Percentiles rank a stretch among this genome's conserved stretches.
phyloP scores from a whole-genome alignment of 225 moss, liverwort and hornwort species.

The Bryum argenteum region DNA sequence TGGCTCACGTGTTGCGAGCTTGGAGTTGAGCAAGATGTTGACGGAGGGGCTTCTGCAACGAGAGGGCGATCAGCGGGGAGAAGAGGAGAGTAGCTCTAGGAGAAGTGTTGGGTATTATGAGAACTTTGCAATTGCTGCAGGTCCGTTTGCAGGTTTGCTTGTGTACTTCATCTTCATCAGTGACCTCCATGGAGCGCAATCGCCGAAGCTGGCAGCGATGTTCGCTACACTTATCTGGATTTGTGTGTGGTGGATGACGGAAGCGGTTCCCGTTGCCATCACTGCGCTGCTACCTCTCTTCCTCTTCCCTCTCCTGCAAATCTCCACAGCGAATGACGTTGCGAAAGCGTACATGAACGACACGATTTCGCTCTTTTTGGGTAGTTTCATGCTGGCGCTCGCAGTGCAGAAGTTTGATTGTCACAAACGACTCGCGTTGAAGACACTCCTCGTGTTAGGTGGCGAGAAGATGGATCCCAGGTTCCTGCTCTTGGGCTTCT shows the following conservation, averaged over 20 bases:
- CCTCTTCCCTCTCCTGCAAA: constrained; percentile 71
- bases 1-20: no score
- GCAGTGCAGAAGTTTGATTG: constrained; percentile 68
- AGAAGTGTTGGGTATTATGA: neutral
- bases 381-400: constrained; percentile 84
- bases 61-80: constrained; percentile 22
- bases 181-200: constrained; percentile 21
- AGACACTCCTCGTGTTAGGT: constrained; percentile 66
- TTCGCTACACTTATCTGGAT: constrained; percentile 68
- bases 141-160: constrained; percentile 40
- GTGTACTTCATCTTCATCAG: constrained; percentile 37
- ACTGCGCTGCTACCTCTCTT: constrained; percentile 77
- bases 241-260: constrained; percentile 88
- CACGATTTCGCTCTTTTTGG: constrained; percentile 76
- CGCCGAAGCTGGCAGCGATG: constrained; percentile 52
- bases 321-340: constrained; percentile 63
- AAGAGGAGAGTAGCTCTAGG: neutral
- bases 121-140: constrained; percentile 49
- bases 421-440: constrained; percentile 87
- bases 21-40: constrained; percentile 31
- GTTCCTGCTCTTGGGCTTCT: constrained; percentile 72
- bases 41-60: constrained; percentile 31
- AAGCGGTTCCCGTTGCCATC: constrained; percentile 82
- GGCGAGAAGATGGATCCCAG: constrained; percentile 90
- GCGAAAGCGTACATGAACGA: constrained; percentile 74